Evolutionary conservation across 179 eudicot species (phyloP), one percentile per base, ranked within the genome.

Genomic region (Pouteria campechiana): DNA sequence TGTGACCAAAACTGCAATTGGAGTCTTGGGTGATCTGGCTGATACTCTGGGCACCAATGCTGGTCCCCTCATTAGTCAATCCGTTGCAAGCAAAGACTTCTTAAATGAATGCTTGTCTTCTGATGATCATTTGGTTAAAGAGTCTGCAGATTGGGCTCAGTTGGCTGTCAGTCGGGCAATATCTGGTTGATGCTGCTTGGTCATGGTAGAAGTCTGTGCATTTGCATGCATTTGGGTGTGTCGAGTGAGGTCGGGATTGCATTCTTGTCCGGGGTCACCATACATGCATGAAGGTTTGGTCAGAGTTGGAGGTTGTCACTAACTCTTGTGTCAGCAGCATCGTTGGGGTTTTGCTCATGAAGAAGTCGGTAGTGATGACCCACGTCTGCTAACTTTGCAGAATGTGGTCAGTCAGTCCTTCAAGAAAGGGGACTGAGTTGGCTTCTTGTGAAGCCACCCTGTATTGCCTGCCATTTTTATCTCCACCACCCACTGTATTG

Each of bases 101-200:
- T 66, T 82, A 41, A 74, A 57, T 48, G 95, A 78, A 64, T 90
- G 98, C 57, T 73, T 81, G 72, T 70, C 90, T 15, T 81, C 96
- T 24, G 90, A 72, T 34, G 98, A 86, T 48, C 82, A 70, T 75
- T 68, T 75, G 67, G 68, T 90, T 20, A 82, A 86, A 56, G 94
- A 86, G 71, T 86, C 96, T 55, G 98, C 95, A 32, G 96, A 86
- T 63, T 90, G 98, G 94, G 94, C 98, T 46, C 76, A 68, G 81
- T 60, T 76, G 73, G 94, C 95, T 44, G 69, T 90, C 48, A 75
- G 73, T 54, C 82, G 79, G 37, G 87, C 72, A 38, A 79, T 81
- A 47, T 42, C 96, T 60, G 69, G 70, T 52, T 90, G 72, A 86
- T 70, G 62, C 58, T 46, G 66, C 55, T 44, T 27, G 44, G 53